Evolutionary conservation across 495 filamentous ascomycete genomes (phyloP).

Genomic region (Neurospora tetraspora): DNA sequence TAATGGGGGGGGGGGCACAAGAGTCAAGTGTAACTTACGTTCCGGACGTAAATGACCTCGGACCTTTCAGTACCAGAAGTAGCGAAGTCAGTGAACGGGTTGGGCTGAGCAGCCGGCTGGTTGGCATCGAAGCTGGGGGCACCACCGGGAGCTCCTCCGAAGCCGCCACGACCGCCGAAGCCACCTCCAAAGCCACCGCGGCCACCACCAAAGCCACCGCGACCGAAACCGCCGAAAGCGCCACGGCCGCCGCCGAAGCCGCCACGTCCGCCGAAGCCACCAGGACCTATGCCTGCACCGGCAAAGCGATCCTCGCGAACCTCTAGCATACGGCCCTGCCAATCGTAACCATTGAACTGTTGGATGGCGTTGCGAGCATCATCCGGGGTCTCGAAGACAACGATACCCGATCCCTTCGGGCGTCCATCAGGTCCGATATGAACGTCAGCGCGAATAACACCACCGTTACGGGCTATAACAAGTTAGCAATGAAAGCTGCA

Average conservation of each 20-base stretch:
- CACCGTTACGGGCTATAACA: slow-evolving; percentile 51
- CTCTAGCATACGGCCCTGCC: slow-evolving; percentile 88
- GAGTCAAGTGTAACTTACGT: slow-evolving; percentile 52
- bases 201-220: slow-evolving; percentile 25
- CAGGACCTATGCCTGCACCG: slow-evolving; percentile 45
- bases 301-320: slow-evolving; percentile 97
- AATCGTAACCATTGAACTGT: slow-evolving; percentile 97
- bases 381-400: slow-evolving; percentile 88
- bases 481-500: background rate
- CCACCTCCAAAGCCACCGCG: slow-evolving; percentile 28
- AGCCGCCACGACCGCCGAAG: slow-evolving; percentile 40
- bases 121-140: slow-evolving; percentile 32
- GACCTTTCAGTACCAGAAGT: slow-evolving; percentile 78
- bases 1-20: background rate
- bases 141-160: slow-evolving; percentile 26
- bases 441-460: slow-evolving; percentile 91
- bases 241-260: slow-evolving; percentile 49
- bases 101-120: slow-evolving; percentile 56
- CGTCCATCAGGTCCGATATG: slow-evolving; percentile 86
- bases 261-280: slow-evolving; percentile 43
- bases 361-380: slow-evolving; percentile 92
- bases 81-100: slow-evolving; percentile 91
- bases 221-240: slow-evolving; percentile 46
- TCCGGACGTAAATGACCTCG: slow-evolving; percentile 87
- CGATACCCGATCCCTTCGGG: slow-evolving; percentile 91